Conservation (phyloP, 2,329 filamentous ascomycete genomes). For the Monosporascus sp. region DNA sequence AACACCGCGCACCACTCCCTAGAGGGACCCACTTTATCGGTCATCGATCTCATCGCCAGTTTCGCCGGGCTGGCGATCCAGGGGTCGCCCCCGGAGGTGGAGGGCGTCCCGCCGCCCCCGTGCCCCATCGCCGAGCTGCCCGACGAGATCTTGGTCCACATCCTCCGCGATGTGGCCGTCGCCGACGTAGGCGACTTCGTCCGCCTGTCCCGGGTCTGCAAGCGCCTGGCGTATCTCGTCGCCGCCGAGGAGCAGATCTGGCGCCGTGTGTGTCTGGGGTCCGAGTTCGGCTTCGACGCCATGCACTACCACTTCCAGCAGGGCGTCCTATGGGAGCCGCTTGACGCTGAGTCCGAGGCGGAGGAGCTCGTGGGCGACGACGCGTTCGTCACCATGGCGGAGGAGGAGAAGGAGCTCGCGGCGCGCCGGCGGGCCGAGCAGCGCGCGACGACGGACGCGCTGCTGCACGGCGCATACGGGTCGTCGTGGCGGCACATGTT, state of each 20-base stretch:
- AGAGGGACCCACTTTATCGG: slow-evolving; percentile 48
- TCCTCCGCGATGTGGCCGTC: slow-evolving; percentile 68
- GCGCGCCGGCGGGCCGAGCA: slow-evolving; percentile 28
- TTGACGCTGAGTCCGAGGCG: slow-evolving; percentile 23
- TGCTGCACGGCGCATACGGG: slow-evolving; percentile 41
- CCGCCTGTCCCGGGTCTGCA: slow-evolving; percentile 77
- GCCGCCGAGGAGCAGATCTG: slow-evolving; percentile 81
- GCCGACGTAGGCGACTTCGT: slow-evolving; percentile 72
- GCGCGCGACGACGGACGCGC: slow-evolving; percentile 32
- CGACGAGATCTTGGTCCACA: slow-evolving; percentile 77
- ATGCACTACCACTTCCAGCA: slow-evolving; percentile 80
- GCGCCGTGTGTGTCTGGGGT: slow-evolving; percentile 67
- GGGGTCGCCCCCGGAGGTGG: slow-evolving; percentile 61
- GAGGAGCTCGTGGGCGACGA: slow-evolving; percentile 17
- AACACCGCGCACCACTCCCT: slow-evolving; percentile 53
- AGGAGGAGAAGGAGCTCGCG: slow-evolving; percentile 34
- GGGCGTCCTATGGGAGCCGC: slow-evolving; percentile 52
- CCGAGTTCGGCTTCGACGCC: slow-evolving; percentile 69
- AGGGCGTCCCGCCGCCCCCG: slow-evolving; percentile 67
- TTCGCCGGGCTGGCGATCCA: slow-evolving; percentile 70
- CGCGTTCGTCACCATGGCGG: slow-evolving; percentile 29
- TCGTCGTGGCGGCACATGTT: slow-evolving; percentile 67
- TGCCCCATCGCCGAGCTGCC: slow-evolving; percentile 76
- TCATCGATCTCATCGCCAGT: slow-evolving; percentile 67
- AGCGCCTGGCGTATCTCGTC: slow-evolving; percentile 79